Base-by-base conservation (phyloP, 176 grass and related monocot genomes). In the Aegilops tauschii region DNA sequence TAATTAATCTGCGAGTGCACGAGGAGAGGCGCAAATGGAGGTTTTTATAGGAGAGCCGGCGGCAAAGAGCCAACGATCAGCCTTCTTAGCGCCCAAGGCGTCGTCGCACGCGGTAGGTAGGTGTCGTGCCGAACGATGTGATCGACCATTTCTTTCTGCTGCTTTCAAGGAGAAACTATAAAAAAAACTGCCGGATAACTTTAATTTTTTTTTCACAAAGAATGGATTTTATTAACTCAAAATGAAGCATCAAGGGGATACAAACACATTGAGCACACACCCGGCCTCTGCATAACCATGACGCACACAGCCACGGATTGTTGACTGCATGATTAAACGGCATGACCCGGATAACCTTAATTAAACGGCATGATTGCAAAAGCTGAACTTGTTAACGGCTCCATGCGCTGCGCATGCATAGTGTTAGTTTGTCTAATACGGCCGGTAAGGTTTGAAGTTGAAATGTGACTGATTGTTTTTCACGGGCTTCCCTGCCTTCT, bases 81-180 rank as follows among this genome's bases (percentile, higher is more conserved):
- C 18, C 9, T 85, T 45, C 68, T 80, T 89, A 83, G 49, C 50
- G 17, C 29, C 50, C 83, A 86, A 68, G 83, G 83, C 10, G 35
- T 76, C 4, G 35, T 36, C 17, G 36, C 1, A 21, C 17, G 35
- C 1, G 32, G 32, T 34, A 34, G 61, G 63, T 81, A 58, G 77
- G 69, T 81, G 77, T 70, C 23, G 13, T 44, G 42, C 45, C 1
- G 12, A 89, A 75, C 9, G 10, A 18, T 25, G 1, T 59, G 0
- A 21, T 23, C 49, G 11, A 14, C 1, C 23, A 21, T 14, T 30
- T 50, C 5, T 61, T 54, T 18, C 5, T 67, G 65, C 39, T 47
- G 34, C 44, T 81, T 34, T 75, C 12, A 2, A 81, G 52, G 37
- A 68, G 10, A n/a, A 45, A 61, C 63, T 20, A 62, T 50, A 45